A percentile compares a stretch with the other conserved stretches of the same genome.
phyloP scores from a whole-genome alignment of 306 rosid species.

The Delonix regia region DNA sequence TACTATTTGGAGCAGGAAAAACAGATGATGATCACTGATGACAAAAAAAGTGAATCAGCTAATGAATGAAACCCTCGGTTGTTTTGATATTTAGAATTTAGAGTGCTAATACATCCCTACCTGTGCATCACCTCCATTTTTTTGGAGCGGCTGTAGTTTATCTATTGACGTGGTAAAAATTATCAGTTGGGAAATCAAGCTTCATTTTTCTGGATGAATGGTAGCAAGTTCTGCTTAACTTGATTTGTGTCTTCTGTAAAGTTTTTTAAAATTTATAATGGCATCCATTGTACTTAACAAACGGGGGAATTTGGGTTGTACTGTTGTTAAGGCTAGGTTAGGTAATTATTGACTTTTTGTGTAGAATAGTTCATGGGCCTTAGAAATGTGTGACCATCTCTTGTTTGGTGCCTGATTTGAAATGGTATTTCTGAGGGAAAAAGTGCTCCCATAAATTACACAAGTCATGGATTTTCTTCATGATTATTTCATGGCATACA shows the following conservation, averaged over 20 bases:
- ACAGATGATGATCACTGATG: slow-evolving; percentile 37
- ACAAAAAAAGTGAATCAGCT: slow-evolving; percentile 26
- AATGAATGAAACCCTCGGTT: slow-evolving; percentile 32
- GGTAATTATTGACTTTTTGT: background rate
- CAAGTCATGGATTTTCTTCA: slow-evolving; percentile 18
- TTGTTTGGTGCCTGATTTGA: background rate
- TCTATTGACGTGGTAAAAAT: slow-evolving; percentile 29
- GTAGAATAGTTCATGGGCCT: background rate
- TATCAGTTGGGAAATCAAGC: slow-evolving; percentile 32
- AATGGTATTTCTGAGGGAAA: background rate
- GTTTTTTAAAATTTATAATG: background rate
- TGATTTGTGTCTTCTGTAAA: background rate
- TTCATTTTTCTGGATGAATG: slow-evolving; percentile 34
- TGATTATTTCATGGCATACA: background rate
- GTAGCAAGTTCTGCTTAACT: slow-evolving; percentile 30
- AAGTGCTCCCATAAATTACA: background rate
- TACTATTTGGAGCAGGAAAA: slow-evolving; percentile 80
- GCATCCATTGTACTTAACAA: background rate
- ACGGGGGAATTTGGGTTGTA: background rate
- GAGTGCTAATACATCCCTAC: slow-evolving; percentile 34
- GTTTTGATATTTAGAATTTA: slow-evolving; percentile 28
- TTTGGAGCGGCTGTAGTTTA: slow-evolving; percentile 28
- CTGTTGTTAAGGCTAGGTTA: background rate
- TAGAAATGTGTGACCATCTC: background rate
- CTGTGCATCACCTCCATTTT: slow-evolving; percentile 30